A percentile compares a stretch with the other conserved stretches of the same genome.
Conservation (phyloP, 1,284 basidiomycete species). For the Ustilago sp. region DNA sequence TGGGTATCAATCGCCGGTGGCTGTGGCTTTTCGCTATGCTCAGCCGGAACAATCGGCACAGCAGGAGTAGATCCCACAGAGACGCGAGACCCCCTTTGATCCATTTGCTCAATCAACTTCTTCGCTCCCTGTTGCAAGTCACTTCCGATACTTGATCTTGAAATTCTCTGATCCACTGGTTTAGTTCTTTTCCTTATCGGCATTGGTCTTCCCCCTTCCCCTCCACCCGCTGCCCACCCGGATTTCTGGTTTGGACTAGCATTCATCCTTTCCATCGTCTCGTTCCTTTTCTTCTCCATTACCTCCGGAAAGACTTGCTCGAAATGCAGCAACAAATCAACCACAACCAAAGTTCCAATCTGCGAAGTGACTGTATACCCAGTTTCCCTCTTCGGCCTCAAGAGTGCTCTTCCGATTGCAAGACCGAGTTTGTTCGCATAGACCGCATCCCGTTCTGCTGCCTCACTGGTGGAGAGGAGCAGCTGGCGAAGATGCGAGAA, state of each 20-base stretch:
- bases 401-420: constrained; percentile 83
- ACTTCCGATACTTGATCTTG: constrained; percentile 50
- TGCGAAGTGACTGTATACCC: constrained; percentile 82
- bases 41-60: neutral
- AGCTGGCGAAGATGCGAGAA: constrained; percentile 80
- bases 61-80: neutral
- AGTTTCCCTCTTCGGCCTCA: constrained; percentile 86
- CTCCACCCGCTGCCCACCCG: constrained; percentile 4
- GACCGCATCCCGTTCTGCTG: constrained; percentile 76
- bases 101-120: constrained; percentile 50
- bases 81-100: constrained; percentile 21
- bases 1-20: constrained; percentile 20
- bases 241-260: constrained; percentile 11
- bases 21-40: constrained; percentile 1
- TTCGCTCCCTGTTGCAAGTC: constrained; percentile 43
- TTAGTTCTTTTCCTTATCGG: constrained; percentile 87
- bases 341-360: constrained; percentile 77
- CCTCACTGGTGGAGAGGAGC: constrained; percentile 75
- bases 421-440: constrained; percentile 87
- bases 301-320: constrained; percentile 81
- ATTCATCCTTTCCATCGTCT: constrained; percentile 67
- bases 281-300: constrained; percentile 83
- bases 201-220: constrained; percentile 73
- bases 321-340: constrained; percentile 85
- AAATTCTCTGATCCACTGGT: constrained; percentile 79